Percentiles rank a stretch among this genome's conserved stretches.
phyloP scores from a whole-genome alignment of 78 protist species.

The Polysphondylium violaceum region DNA sequence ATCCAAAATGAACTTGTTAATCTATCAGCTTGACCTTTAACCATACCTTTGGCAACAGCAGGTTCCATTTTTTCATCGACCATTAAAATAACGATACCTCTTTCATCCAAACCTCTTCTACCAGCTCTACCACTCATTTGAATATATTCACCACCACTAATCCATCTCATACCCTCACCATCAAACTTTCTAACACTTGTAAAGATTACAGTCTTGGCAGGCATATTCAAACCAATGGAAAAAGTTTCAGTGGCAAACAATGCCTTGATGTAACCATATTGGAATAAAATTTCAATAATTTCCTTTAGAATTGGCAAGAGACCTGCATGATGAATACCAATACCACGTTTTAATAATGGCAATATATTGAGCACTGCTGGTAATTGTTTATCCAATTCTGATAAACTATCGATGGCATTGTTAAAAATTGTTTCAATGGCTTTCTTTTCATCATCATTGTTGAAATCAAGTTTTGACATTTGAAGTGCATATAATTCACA shows the following conservation, averaged over 20 bases:
- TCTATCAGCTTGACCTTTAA: constrained; percentile 93
- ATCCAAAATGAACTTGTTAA: constrained; percentile 94
- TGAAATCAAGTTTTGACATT: constrained; percentile 75
- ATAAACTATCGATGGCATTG: constrained; percentile 90
- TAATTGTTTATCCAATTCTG: constrained; percentile 79
- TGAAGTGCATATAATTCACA: constrained; percentile 87
- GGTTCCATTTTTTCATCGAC: constrained; percentile 94
- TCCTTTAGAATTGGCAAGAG: constrained; percentile 97
- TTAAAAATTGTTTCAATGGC: constrained; percentile 84
- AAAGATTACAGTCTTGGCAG: constrained; percentile 98
- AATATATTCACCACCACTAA: constrained; percentile 95
- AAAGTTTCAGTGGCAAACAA: constrained; percentile 99
- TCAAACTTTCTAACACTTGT: constrained; percentile 90
- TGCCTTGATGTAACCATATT: constrained; percentile 93
- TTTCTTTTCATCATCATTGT: constrained; percentile 57
- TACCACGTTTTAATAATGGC: constrained; percentile 89
- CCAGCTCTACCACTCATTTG: constrained; percentile 99
- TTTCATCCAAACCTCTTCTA: constrained; percentile 96
- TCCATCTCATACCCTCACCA: constrained; percentile 82
- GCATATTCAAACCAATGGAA: constrained; percentile 99
- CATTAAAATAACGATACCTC: constrained; percentile 95
- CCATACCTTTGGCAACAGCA: constrained; percentile 83
- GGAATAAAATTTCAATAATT: constrained; percentile 96
- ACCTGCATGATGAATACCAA: constrained; percentile 98
- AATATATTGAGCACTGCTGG: constrained; percentile 79